Percentiles rank a stretch among this genome's conserved stretches.
Evolutionary conservation across 2,329 filamentous ascomycete species (phyloP).

Genomic region (Fusarium incarnatum): DNA sequence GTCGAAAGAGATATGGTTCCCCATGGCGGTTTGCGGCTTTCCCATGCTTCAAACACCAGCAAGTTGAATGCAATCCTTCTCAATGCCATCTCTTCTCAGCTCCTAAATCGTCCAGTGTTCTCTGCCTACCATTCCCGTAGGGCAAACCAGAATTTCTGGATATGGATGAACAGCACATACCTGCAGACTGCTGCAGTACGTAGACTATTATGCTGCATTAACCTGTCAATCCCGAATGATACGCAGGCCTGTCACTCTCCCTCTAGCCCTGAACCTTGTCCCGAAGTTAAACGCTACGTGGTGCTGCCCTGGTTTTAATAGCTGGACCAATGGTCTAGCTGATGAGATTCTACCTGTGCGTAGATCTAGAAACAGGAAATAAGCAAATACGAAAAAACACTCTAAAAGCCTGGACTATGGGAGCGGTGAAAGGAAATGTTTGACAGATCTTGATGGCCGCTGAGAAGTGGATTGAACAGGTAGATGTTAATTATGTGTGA

Average conservation of each 20-base stretch:
- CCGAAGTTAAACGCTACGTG: conserved; percentile 3
- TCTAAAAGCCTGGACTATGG: not conserved
- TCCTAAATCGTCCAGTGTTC: not conserved
- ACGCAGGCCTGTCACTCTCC: conserved; percentile 2
- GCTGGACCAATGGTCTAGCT: not conserved
- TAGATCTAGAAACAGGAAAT: not conserved
- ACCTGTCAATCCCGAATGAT: conserved; percentile 1
- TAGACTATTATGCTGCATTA: not conserved
- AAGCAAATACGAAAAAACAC: not conserved
- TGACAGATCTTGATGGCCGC: not conserved
- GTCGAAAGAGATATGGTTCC: not conserved
- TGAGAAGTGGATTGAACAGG: not conserved
- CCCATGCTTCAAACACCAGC: not conserved
- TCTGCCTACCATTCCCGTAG: not conserved
- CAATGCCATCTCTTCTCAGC: not conserved
- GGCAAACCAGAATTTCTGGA: not conserved
- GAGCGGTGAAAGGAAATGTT: not conserved
- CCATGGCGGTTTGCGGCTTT: not conserved
- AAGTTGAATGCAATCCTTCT: too few relatives aligned
- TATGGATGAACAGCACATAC: not conserved
- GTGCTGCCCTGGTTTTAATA: not conserved
- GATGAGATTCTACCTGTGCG: not conserved
- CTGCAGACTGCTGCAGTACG: not conserved
- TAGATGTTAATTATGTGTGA: not conserved
- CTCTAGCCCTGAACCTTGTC: conserved; percentile 6